A percentile compares a stretch with the other conserved stretches of the same genome.
Conservation (phyloP, 2,329 filamentous ascomycete genomes). For the Botrytis fragariae region DNA sequence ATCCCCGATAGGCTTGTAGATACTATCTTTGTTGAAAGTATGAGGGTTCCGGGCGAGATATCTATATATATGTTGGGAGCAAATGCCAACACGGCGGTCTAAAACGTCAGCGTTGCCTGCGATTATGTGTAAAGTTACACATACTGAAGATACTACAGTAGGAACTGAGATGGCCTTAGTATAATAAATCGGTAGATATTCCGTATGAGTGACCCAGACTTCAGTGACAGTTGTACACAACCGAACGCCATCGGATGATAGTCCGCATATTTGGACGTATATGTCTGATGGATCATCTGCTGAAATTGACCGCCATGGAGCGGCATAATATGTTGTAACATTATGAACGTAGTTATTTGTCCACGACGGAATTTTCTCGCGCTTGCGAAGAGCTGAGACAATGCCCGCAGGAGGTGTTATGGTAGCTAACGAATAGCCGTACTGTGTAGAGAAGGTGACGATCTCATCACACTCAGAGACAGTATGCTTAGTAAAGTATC, state of each 20-base stretch:
- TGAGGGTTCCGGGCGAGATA: conserved; percentile 23
- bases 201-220: conserved; percentile 29
- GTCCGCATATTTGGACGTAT: conserved; percentile 27
- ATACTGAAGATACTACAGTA: conserved; percentile 27
- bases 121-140: neutral
- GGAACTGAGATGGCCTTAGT: conserved; percentile 28
- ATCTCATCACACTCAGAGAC: conserved; percentile 32
- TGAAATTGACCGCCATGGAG: conserved; percentile 33
- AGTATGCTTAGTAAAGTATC: conserved; percentile 28
- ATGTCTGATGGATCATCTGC: conserved; percentile 27
- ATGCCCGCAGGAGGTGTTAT: conserved; percentile 11
- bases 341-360: conserved; percentile 29
- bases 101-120: neutral
- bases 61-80: conserved; percentile 25
- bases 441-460: conserved; percentile 34
- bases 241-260: conserved; percentile 8
- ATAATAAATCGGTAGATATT: conserved; percentile 25
- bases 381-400: neutral
- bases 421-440: conserved; percentile 28
- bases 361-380: neutral
- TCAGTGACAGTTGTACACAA: conserved; percentile 27
- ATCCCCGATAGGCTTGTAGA: neutral
- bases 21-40: conserved; percentile 24
- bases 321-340: conserved; percentile 30
- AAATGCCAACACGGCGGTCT: conserved; percentile 27